These are phyloP conservation scores for Umbelopsis vinacea DNA, from an alignment of 192 early-diverging fungal species.

Conservation along the genomic window DNA sequence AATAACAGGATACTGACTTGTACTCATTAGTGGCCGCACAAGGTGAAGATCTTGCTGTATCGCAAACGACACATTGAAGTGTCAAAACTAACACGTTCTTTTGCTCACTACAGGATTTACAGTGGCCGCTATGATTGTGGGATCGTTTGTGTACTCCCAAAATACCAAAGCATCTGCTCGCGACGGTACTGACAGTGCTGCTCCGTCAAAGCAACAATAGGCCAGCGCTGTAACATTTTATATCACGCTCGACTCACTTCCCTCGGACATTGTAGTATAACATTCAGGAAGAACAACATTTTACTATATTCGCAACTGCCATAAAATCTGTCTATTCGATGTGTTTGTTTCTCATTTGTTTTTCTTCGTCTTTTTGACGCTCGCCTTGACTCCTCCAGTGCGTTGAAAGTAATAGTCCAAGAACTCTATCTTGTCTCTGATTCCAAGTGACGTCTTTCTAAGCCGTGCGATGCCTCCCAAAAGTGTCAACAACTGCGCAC, in stretches of 20 bases:
- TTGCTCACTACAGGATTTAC: neutral
- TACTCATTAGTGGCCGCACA: conserved; percentile 2
- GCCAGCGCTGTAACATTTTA: neutral
- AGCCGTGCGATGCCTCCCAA: conserved; percentile 68
- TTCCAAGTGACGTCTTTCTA: conserved; percentile 65
- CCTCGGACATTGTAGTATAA: neutral
- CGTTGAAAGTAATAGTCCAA: conserved; percentile 62
- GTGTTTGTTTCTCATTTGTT: neutral
- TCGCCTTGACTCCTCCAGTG: neutral
- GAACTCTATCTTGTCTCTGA: conserved; percentile 77
- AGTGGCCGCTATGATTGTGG: conserved; percentile 8
- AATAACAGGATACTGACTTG: neutral
- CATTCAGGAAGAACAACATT: neutral
- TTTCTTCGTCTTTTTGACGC: neutral
- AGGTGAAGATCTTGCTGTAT: neutral
- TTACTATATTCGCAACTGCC: neutral
- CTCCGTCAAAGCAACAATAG: neutral
- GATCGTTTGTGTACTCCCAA: conserved; percentile 5
- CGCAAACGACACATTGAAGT: neutral
- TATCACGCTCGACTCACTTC: neutral
- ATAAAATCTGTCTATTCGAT: neutral
- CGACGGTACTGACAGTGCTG: neutral
- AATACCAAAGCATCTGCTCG: conserved; percentile 4
- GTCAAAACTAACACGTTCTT: neutral
- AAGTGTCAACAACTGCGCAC: conserved; percentile 56